Conservation (phyloP, 768 basidiomycete genomes). For the Trametes coccinea region DNA sequence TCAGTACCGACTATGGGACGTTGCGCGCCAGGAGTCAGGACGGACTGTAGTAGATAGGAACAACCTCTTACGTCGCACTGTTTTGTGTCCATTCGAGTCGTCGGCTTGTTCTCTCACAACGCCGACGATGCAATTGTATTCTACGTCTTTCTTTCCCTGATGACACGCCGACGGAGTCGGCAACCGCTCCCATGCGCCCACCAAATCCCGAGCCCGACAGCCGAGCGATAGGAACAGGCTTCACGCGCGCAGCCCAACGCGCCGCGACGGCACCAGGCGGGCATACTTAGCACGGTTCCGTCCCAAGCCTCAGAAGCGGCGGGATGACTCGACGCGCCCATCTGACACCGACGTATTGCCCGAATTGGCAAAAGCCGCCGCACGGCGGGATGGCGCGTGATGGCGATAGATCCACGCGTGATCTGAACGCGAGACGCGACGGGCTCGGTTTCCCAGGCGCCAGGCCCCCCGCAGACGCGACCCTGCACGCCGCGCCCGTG, state of each 20-base stretch:
- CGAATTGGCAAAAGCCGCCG: constrained; percentile 10
- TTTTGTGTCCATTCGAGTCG: neutral
- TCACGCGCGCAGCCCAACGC: neutral
- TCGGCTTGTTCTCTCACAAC: neutral
- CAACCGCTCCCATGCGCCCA: neutral
- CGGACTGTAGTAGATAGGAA: neutral
- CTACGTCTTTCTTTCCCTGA: neutral
- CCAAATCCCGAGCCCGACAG: no score
- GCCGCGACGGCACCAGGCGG: no score
- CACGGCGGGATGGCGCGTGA: neutral
- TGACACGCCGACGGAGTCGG: neutral
- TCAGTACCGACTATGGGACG: neutral
- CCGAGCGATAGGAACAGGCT: neutral
- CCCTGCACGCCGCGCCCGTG: constrained; percentile 3
- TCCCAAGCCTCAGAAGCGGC: neutral
- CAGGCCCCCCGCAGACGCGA: neutral
- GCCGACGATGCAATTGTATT: constrained; percentile 5
- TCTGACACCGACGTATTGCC: constrained; percentile 4
- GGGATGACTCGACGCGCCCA: constrained; percentile 9
- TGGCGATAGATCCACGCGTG: neutral
- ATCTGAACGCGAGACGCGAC: constrained; percentile 7
- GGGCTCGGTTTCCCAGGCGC: neutral
- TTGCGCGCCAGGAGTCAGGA: neutral
- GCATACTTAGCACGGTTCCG: no score
- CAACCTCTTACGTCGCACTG: neutral